Base-by-base conservation (phyloP, 768 basidiomycete species). In the Leucocoprinus sp. region DNA sequence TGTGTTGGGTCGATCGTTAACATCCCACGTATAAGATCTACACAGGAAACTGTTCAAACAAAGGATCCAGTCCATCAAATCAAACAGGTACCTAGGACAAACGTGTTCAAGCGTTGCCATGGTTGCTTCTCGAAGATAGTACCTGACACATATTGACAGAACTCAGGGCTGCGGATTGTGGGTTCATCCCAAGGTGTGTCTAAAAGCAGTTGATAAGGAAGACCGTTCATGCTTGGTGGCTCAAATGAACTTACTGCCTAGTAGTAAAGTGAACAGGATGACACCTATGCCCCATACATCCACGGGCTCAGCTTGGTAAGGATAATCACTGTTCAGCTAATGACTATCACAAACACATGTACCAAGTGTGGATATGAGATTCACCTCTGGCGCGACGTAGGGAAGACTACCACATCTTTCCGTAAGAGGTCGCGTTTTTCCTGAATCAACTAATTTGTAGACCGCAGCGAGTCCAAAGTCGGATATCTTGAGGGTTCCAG, bases 111-210 rank as follows among this genome's bases (percentile, higher is more conserved):
- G 7, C 78, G 66, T 42, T 68, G 76, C 95, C 95, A 99, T 0
- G 95, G 95, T 1, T 66, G 67, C 46, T 88, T 77, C 4, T 72
- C 60, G 53, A 89, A 82, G 45, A 93, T 76, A 39, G 82, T 67
- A 4, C 91, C 90, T 0, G 72, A 71, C 1, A 84, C 56, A 59
- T 87, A 99, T 7, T 76, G 75, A n/a, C 63, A 59, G 55, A 77
- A 99, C 61, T 98, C 96, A 1, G 78, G 76, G 49, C 85, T 87
- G n/a, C 69, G 67, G 1, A 60, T 54, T 0, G 92, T 90, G 2
- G 96, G 91, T 57, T 93, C 85, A 56, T 97, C 96, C 96, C 96
- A 98, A 2, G 96, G 96, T 0, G 96, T 97, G 57, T 96, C 93
- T 42, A 17, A 3, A 36, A 19, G 1, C 27, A 36, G 8, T 28